phyloP scores from a whole-genome alignment of 371 early-diverging fungal species.

The Rozella allomycis region DNA sequence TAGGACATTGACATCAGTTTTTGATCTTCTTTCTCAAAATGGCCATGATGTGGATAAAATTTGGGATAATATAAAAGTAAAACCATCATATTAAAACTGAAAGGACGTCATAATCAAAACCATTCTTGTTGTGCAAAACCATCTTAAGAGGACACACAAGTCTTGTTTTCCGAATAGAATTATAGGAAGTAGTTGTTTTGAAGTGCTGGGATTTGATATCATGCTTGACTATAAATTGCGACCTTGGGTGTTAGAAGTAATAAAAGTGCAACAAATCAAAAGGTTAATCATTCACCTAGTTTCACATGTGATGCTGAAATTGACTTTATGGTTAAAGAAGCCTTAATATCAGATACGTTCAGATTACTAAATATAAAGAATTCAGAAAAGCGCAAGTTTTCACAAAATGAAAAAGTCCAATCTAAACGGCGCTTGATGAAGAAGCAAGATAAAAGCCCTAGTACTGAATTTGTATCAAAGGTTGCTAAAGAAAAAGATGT shows the following conservation, averaged over 20 bases:
- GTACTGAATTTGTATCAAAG: too few species aligned
- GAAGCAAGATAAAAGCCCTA: too few species aligned
- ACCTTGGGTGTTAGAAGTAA: slow-evolving; percentile 28
- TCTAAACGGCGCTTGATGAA: neutral
- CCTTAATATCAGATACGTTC: slow-evolving; percentile 17
- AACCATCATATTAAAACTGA: too few species aligned
- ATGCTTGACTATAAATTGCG: slow-evolving; percentile 19
- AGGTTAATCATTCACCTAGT: slow-evolving; percentile 31
- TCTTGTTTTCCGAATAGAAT: slow-evolving; percentile 10
- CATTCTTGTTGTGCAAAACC: slow-evolving; percentile 19
- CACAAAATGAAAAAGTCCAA: slow-evolving; percentile 8
- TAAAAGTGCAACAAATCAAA: too few species aligned
- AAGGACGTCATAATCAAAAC: slow-evolving; percentile 24
- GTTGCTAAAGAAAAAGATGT: too few species aligned
- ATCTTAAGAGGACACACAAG: slow-evolving; percentile 8
- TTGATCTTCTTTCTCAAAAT: too few species aligned
- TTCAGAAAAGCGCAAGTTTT: slow-evolving; percentile 4
- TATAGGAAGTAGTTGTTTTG: slow-evolving; percentile 17
- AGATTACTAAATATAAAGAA: slow-evolving; percentile 13
- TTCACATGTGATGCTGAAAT: slow-evolving; percentile 23
- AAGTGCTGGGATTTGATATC: slow-evolving; percentile 30
- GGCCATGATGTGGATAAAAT: slow-evolving; percentile 5
- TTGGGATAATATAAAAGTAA: slow-evolving; percentile 18
- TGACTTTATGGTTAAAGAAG: slow-evolving; percentile 18
- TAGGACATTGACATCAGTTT: too few species aligned